phyloP scores from a whole-genome alignment of 495 filamentous ascomycete species.

The Talaromyces adpressus region DNA sequence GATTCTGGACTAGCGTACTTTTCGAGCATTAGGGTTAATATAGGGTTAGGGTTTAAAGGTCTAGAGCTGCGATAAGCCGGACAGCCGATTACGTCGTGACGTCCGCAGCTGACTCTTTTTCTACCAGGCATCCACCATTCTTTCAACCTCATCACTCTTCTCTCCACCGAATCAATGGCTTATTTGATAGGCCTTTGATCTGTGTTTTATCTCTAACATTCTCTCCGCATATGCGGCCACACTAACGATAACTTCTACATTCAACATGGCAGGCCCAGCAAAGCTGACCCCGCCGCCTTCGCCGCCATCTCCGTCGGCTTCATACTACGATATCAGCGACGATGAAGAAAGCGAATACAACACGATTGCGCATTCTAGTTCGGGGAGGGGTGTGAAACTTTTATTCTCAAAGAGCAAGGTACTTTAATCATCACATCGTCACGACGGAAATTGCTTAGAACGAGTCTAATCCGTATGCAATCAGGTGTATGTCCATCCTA shows the following conservation, averaged over 20 bases:
- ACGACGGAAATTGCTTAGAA: too few species aligned
- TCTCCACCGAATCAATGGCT: background rate
- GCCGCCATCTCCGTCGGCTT: slow-evolving; percentile 72
- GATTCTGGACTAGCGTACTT: too few species aligned
- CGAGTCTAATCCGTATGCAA: background rate
- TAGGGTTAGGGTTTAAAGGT: background rate
- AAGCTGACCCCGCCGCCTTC: slow-evolving; percentile 39
- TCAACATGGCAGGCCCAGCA: slow-evolving; percentile 4
- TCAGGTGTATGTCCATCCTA: slow-evolving; percentile 95
- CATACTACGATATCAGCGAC: slow-evolving; percentile 95
- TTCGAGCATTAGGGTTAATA: too few species aligned
- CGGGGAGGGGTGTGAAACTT: slow-evolving; percentile 86
- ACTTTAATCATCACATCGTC: background rate
- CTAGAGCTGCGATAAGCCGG: background rate
- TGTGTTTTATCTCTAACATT: background rate
- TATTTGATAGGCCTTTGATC: background rate
- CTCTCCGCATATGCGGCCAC: background rate
- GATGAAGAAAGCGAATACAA: slow-evolving; percentile 94
- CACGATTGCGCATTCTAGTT: slow-evolving; percentile 78
- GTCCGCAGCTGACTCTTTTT: slow-evolving; percentile 2
- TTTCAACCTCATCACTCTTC: background rate
- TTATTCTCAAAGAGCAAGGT: slow-evolving; percentile 96
- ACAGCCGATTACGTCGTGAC: slow-evolving; percentile 9
- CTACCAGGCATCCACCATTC: slow-evolving; percentile 1
- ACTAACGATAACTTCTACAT: background rate